Base-by-base conservation (phyloP, 2,329 filamentous ascomycete genomes). In the Coniochaeta hoffmannii region DNA sequence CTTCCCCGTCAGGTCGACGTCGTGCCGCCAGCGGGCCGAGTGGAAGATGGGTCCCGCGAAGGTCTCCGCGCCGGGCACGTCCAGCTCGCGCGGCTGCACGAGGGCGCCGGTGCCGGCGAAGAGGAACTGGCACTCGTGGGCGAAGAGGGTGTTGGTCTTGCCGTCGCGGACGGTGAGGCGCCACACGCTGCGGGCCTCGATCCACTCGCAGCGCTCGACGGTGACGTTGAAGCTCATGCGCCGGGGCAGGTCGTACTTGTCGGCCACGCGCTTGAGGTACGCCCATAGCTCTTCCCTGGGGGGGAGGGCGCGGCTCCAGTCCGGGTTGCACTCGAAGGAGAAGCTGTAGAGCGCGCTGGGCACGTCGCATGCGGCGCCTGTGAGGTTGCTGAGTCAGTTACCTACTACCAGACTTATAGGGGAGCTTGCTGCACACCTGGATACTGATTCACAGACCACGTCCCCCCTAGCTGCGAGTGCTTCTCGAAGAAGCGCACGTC, bases 381-480 rank as follows among this genome's bases (percentile, higher is more conserved):
- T 41, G 19, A n/a, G 30, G n/a, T 3, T 5, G 17, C 2, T 19
- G 8, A 8, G 36, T 41, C 36, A 41, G 36, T 15, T 17, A n/a
- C 30, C 12, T 7, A 12, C 30, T 32, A 8, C 30, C 12, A 7
- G 30, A 12, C 30, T 32, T 7, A 32, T 32, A 12, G 12, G 35
- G 6, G 35, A n/a, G n/a, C n/a, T n/a, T 35, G 32, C 10, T 30
- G 11, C 44, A 28, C 30, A 50, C 44, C 79, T 10, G 80, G 83
- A 65, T 87, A 87, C 31, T 75, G 71, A 64, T 86, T 87, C 46
- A 77, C 76, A 67, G 76, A 77, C 85, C 85, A 88, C 1, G 83
- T 86, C 8, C 85, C 85, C 31, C 84, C 84, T 44, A 86, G 72
- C 3, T 76, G 76, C 4, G 72, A 68, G 58, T 82, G 72, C 12